Evolutionary conservation across 78 protist species (phyloP).

Genomic region (Isochrysis galbana): DNA sequence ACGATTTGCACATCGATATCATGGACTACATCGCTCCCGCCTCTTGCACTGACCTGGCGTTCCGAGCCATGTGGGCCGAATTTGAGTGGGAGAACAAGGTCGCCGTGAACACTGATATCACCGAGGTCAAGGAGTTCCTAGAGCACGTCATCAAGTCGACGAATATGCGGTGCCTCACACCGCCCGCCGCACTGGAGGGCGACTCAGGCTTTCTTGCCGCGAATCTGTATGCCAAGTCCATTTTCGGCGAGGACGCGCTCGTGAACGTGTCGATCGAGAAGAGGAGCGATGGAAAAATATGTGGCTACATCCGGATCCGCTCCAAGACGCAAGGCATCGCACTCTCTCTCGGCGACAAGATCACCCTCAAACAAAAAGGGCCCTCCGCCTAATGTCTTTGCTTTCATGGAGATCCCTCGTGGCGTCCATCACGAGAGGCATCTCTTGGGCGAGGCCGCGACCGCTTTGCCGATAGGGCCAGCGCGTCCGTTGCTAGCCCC

Average conservation of each 20-base stretch:
- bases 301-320: conserved; percentile 91
- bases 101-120: conserved; percentile 62
- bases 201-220: conserved; percentile 93
- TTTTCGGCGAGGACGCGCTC: conserved; percentile 88
- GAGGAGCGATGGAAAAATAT: conserved; percentile 40
- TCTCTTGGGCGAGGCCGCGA: too few relatives aligned
- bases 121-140: conserved; percentile 72
- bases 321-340: conserved; percentile 96
- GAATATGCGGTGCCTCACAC: conserved; percentile 91
- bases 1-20: conserved; percentile 93
- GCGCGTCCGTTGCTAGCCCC: too few relatives aligned
- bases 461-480: too few relatives aligned
- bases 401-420: too few relatives aligned
- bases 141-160: conserved; percentile 80
- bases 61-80: conserved; percentile 95
- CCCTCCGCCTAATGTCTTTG: not conserved
- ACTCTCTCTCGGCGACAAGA: conserved; percentile 91
- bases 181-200: conserved; percentile 64
- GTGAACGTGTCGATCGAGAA: conserved; percentile 88
- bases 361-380: conserved; percentile 56
- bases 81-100: conserved; percentile 98
- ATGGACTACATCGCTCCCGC: conserved; percentile 95
- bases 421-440: too few relatives aligned
- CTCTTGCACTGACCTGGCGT: conserved; percentile 70
- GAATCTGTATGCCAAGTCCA: conserved; percentile 86